These are phyloP conservation scores for Globisporangium sylvaticum DNA, from an alignment of 352 stramenopile genomes.

Conservation along the genomic window DNA sequence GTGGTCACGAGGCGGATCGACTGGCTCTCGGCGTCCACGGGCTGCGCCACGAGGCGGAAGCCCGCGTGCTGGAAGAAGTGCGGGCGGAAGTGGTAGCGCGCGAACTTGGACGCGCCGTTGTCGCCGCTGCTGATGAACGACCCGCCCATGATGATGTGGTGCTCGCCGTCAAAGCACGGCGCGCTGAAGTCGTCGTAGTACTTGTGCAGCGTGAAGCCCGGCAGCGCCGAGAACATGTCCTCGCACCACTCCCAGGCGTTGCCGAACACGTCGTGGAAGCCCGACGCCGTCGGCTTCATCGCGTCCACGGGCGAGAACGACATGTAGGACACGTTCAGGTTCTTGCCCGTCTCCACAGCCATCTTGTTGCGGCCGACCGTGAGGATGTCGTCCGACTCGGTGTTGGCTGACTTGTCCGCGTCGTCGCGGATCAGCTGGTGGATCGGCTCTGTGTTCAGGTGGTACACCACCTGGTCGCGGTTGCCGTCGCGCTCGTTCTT, in stretches of 20 bases:
- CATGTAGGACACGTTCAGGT: slow-evolving; percentile 91
- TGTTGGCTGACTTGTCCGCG: slow-evolving; percentile 43
- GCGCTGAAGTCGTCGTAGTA: slow-evolving; percentile 98
- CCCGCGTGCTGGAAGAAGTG: slow-evolving; percentile 97
- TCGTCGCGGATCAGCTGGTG: slow-evolving; percentile 87
- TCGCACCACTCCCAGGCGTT: slow-evolving; percentile 97
- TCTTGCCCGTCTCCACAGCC: slow-evolving; percentile 54
- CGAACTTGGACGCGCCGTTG: slow-evolving; percentile 93
- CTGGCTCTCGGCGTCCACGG: slow-evolving; percentile 57
- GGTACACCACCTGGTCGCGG: slow-evolving; percentile 69
- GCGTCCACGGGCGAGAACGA: slow-evolving; percentile 90
- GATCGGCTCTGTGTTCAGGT: slow-evolving; percentile 91
- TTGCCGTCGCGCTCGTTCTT: slow-evolving; percentile 65
- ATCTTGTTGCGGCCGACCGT: slow-evolving; percentile 39
- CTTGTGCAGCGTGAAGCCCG: slow-evolving; percentile 86
- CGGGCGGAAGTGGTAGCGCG: slow-evolving; percentile 94
- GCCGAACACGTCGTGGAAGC: slow-evolving; percentile 92
- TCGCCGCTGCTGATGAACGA: slow-evolving; percentile 94
- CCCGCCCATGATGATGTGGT: slow-evolving; percentile 95
- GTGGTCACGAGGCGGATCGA: slow-evolving; percentile 59
- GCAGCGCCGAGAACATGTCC: slow-evolving; percentile 93
- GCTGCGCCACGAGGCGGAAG: slow-evolving; percentile 91
- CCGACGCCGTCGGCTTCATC: slow-evolving; percentile 58
- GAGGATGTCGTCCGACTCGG: slow-evolving; percentile 78
- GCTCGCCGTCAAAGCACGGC: slow-evolving; percentile 97